Evolutionary conservation across 805 yeast species (phyloP).

Genomic region (Lipomyces orientalis): DNA sequence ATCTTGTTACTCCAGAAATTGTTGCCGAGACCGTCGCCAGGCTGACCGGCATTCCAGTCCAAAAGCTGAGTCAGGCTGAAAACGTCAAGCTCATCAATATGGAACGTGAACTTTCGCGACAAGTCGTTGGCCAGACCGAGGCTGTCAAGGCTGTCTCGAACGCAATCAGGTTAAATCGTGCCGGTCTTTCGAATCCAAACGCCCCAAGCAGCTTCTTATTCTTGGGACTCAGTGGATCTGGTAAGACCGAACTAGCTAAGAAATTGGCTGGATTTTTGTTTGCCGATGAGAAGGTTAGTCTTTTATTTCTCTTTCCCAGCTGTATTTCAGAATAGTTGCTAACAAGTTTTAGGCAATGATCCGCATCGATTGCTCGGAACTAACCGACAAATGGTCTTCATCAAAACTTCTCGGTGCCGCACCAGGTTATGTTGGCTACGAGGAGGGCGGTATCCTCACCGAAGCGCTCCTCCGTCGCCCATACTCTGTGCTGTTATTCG

Average conservation of each 20-base stretch:
- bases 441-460: constrained; percentile 95
- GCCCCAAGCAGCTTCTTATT: constrained; percentile 90
- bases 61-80: constrained; percentile 93
- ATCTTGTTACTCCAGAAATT: constrained; percentile 89
- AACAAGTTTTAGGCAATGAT: constrained; percentile 67
- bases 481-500: constrained; percentile 93
- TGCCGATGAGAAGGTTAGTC: constrained; percentile 74
- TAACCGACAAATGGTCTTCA: constrained; percentile 93
- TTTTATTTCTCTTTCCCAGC: neutral
- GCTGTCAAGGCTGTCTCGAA: constrained; percentile 97
- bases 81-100: constrained; percentile 90
- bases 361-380: constrained; percentile 96
- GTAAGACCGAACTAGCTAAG: constrained; percentile 98
- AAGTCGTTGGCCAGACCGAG: constrained; percentile 93
- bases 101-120: constrained; percentile 82
- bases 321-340: neutral
- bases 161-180: constrained; percentile 89
- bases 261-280: constrained; percentile 94
- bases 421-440: constrained; percentile 96
- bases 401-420: constrained; percentile 96
- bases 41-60: constrained; percentile 95
- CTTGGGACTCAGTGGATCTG: constrained; percentile 95
- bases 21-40: constrained; percentile 98
- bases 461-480: constrained; percentile 91
- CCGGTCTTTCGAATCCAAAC: constrained; percentile 94